Base-by-base conservation (phyloP, 2,329 filamentous ascomycete species). In the Stagonosporopsis chrysanthemi region DNA sequence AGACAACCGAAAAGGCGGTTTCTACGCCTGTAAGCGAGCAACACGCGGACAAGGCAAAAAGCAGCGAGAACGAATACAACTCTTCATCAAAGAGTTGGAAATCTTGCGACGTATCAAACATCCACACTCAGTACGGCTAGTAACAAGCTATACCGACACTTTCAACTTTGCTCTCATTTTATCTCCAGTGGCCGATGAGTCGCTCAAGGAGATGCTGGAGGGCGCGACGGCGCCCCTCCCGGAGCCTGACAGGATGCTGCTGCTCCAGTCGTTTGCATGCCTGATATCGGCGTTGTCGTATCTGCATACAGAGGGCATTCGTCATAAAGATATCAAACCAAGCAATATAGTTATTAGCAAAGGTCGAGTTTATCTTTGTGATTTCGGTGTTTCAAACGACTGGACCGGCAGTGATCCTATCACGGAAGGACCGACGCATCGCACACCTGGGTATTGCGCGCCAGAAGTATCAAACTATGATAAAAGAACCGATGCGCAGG, bases 261-360 rank as follows among this genome's bases (percentile, higher is more conserved):
- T 47, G 12, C 44, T 31, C 6, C 44, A 38, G 11, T 47, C 31
- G 12, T 47, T 47, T 28, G 44, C 17, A n/a, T 47, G 44, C 9
- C 23, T 47, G 31, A 17, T 38, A 11, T 47, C 44, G 2, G 44
- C 22, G 6, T 19, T 47, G 11, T 23, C 31, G 5, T 47, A 47
- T 12, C 31, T 47, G 22, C 44, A 47, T 24, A 8, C 35, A 28
- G 44, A 36, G 15, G 22, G 22, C 4, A 36, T 47, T n/a, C 31
- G 44, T 6, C 44, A 47, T 9, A 47, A 47, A 28, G 44, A 47
- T 9, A 47, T 47, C 14, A 47, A 47, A 14, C 44, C 44, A 9
- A 26, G 31, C 14, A 47, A 47, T 17, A 47, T 47, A n/a, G 31
- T 47, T 22, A 22, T 47, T 8, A 36, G 22, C 14, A 23, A 26